Evolutionary conservation across 805 yeast genomes (phyloP).

Genomic region (Saccharomycopsis lassenensis): DNA sequence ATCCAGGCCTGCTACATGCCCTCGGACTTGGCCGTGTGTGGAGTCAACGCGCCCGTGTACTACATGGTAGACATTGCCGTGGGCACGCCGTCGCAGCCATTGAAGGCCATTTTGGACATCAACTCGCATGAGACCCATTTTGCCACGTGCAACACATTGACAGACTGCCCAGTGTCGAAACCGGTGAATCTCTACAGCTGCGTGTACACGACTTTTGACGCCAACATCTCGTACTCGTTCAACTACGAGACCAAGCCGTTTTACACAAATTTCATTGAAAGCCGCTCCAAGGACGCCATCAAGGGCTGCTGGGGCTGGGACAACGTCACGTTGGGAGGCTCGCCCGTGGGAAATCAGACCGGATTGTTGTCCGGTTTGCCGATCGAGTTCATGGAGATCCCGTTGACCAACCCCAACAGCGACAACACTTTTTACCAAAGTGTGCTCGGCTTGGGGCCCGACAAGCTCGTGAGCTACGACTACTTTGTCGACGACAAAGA

Average conservation of each 20-base stretch:
- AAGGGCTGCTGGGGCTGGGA: constrained; percentile 18
- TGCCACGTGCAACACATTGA: constrained; percentile 14
- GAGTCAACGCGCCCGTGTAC: constrained; percentile 16
- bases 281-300: constrained; percentile 4
- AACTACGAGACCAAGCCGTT: constrained; percentile 12
- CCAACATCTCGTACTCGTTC: constrained; percentile 13
- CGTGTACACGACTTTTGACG: constrained; percentile 13
- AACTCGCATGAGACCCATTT: constrained; percentile 14
- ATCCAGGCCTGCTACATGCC: constrained; percentile 17
- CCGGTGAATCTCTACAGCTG: constrained; percentile 13
- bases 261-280: constrained; percentile 11
- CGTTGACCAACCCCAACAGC: constrained; percentile 6
- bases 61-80: constrained; percentile 8
- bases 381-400: constrained; percentile 13
- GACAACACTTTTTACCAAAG: constrained; percentile 10
- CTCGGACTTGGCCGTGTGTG: constrained; percentile 13
- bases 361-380: too few species aligned
- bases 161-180: constrained; percentile 10
- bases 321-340: constrained; percentile 11
- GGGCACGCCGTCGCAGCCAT: constrained; percentile 14
- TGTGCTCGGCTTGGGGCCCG: constrained; percentile 11
- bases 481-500: constrained; percentile 6
- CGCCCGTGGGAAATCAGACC: constrained; percentile 1
- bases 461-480: constrained; percentile 1
- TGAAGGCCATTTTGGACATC: constrained; percentile 14